phyloP scores from a whole-genome alignment of 192 early-diverging fungal species.

The Linnemannia zychae region DNA sequence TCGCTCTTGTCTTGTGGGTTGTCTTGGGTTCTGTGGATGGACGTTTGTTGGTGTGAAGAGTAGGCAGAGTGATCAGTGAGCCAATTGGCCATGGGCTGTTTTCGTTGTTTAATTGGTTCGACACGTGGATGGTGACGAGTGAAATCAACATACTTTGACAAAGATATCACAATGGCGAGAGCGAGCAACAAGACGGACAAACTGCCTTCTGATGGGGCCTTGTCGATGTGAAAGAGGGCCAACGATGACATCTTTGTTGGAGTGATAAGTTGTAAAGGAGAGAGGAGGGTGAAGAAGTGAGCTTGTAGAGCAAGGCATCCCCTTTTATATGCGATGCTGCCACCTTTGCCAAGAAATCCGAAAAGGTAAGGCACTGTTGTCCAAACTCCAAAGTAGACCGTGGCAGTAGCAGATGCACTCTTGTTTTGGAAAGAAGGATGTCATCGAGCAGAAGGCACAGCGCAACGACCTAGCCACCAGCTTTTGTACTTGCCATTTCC shows the following conservation, averaged over 20 bases:
- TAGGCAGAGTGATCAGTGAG: background rate
- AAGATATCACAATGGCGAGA: background rate
- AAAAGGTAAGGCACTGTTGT: no score
- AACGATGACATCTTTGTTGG: background rate
- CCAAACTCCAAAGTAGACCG: no score
- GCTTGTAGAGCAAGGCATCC: no score
- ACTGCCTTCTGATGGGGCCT: background rate
- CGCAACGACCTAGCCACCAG: no score
- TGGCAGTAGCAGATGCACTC: no score
- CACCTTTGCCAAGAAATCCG: no score
- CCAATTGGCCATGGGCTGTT: background rate
- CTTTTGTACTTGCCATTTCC: no score
- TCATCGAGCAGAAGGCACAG: no score
- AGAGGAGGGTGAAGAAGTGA: no score
- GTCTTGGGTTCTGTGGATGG: background rate
- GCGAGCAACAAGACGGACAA: background rate
- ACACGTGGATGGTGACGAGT: background rate
- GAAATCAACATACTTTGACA: background rate
- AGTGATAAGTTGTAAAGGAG: no score
- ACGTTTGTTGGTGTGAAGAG: background rate
- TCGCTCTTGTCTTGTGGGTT: background rate
- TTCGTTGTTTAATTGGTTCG: background rate
- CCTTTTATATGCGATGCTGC: background rate
- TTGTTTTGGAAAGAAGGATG: no score
- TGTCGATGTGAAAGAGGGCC: background rate